A percentile compares a stretch with the other conserved stretches of the same genome.
phyloP scores from a whole-genome alignment of 1,139 yeast species.

The Blastobotrys aristatus region DNA sequence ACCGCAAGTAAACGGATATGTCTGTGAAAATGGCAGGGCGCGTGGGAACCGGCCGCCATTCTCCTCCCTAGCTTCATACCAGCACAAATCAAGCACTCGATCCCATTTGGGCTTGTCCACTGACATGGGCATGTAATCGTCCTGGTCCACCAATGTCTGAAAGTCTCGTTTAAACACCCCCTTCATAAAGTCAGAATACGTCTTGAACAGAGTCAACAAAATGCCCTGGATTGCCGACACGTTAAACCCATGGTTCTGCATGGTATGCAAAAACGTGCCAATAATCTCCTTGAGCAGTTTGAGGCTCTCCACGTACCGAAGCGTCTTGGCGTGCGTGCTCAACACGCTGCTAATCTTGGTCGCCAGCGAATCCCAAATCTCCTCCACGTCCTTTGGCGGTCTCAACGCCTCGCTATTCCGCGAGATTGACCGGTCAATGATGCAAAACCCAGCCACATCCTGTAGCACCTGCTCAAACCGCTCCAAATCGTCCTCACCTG shows the following conservation, averaged over 20 bases:
- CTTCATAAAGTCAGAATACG: constrained; percentile 54
- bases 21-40: constrained; percentile 82
- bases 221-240: constrained; percentile 59
- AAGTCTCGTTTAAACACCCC: constrained; percentile 60
- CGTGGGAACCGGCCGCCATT: constrained; percentile 53
- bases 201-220: constrained; percentile 53
- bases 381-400: constrained; percentile 48
- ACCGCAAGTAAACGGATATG: constrained; percentile 81
- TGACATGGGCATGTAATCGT: constrained; percentile 83
- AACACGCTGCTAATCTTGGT: constrained; percentile 32
- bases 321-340: constrained; percentile 24
- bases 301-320: constrained; percentile 37
- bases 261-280: constrained; percentile 69
- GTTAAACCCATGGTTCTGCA: constrained; percentile 67
- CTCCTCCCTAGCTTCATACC: constrained; percentile 55
- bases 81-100: constrained; percentile 57
- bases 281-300: constrained; percentile 51
- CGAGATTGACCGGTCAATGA: constrained; percentile 65
- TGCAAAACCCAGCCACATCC: constrained; percentile 69
- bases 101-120: constrained; percentile 58
- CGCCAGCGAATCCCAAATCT: constrained; percentile 68
- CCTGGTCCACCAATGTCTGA: constrained; percentile 59
- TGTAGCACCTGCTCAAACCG: constrained; percentile 37
- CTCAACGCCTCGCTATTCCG: constrained; percentile 45
- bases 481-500: constrained; percentile 17